Evolutionary conservation across 192 early-diverging fungal species (phyloP).

Genomic region (Entrophospora sp.): DNA sequence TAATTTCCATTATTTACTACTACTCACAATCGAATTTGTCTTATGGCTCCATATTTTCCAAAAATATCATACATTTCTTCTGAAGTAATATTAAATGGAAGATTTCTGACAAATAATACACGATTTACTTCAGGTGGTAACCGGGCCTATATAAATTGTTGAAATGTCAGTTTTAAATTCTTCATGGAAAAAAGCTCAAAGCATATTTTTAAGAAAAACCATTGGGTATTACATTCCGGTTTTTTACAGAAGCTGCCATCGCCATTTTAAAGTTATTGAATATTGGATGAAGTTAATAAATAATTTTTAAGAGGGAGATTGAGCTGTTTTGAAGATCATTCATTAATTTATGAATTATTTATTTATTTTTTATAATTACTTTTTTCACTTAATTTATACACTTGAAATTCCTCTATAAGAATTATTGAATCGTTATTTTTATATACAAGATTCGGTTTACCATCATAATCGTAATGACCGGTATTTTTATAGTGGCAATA

Average conservation of each 20-base stretch:
- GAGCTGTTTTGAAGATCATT: too few relatives aligned
- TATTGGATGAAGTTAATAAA: too few relatives aligned
- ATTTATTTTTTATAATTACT: too few relatives aligned
- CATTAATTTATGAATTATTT: too few relatives aligned
- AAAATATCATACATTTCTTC: conserved; percentile 99
- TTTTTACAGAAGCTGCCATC: conserved; percentile 18
- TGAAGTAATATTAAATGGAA: conserved; percentile 92
- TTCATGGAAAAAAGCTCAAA: background rate
- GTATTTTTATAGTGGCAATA: too few relatives aligned
- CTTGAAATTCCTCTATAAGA: too few relatives aligned
- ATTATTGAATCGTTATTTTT: too few relatives aligned
- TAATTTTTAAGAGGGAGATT: too few relatives aligned
- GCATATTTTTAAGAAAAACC: too few relatives aligned
- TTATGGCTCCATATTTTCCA: conserved; percentile 90
- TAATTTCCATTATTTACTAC: background rate
- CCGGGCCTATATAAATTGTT: conserved; percentile 41
- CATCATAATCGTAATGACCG: too few relatives aligned
- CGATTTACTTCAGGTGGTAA: conserved; percentile 93
- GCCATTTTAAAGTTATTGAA: conserved; percentile 16
- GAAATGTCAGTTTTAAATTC: background rate
- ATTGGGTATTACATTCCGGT: conserved; percentile 20
- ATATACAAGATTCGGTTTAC: too few relatives aligned
- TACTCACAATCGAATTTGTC: conserved; percentile 76
- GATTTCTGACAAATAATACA: conserved; percentile 83
- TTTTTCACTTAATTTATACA: too few relatives aligned